Conservation (phyloP, 768 basidiomycete species). For the Leccinum pellstonianum region DNA sequence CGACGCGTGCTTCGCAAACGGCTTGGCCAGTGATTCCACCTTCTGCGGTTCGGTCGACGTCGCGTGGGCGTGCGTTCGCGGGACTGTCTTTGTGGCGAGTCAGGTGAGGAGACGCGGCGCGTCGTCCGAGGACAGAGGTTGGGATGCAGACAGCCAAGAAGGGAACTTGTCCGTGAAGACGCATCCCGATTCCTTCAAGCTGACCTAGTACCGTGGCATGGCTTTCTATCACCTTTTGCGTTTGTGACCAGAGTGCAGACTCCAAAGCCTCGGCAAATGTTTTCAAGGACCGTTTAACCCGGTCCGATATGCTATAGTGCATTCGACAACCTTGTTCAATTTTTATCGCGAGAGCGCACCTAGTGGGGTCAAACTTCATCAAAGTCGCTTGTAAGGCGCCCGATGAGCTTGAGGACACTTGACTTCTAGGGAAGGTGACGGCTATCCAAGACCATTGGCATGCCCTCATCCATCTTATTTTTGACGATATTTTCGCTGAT, state of each 20-base stretch:
- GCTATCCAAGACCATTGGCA: not conserved
- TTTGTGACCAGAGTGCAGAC: slow-evolving; percentile 13
- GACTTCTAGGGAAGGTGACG: slow-evolving; percentile 8
- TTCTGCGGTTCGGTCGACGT: slow-evolving; percentile 45
- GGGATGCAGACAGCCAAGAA: slow-evolving; percentile 54
- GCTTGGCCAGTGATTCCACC: slow-evolving; percentile 71
- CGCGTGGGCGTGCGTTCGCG: slow-evolving; percentile 42
- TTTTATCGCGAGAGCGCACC: slow-evolving; percentile 15
- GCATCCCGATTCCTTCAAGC: slow-evolving; percentile 31
- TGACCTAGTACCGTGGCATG: not conserved
- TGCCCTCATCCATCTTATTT: slow-evolving; percentile 6
- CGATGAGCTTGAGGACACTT: slow-evolving; percentile 21
- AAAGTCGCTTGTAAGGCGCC: slow-evolving; percentile 19
- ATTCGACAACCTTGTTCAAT: not conserved
- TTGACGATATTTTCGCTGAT: slow-evolving; percentile 10
- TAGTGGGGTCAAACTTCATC: slow-evolving; percentile 3
- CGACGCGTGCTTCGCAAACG: slow-evolving; percentile 84
- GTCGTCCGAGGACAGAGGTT: slow-evolving; percentile 58
- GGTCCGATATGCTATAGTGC: slow-evolving; percentile 16
- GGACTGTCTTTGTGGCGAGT: slow-evolving; percentile 64
- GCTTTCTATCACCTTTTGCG: slow-evolving; percentile 5
- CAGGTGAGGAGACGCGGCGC: slow-evolving; percentile 70
- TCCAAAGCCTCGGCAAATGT: slow-evolving; percentile 18
- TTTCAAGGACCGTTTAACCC: slow-evolving; percentile 11
- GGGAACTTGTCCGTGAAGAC: slow-evolving; percentile 63